Evolutionary conservation across 2,329 filamentous ascomycete genomes (phyloP).

Genomic region (Chaetothyriales sp.): DNA sequence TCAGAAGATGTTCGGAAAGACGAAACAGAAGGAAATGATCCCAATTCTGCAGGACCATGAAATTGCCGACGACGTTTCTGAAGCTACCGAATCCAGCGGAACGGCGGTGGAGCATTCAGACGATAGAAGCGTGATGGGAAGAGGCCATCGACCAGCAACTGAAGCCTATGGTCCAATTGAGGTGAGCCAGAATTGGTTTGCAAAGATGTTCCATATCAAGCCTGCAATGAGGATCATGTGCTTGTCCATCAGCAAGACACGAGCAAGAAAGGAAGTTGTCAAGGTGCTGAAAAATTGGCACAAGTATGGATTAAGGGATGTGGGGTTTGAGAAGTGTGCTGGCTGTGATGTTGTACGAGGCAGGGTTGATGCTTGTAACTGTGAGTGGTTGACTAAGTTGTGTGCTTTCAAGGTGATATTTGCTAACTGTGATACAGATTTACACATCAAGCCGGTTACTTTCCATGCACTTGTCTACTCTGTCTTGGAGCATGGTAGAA

Average conservation of each 20-base stretch:
- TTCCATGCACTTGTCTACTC: conserved; percentile 81
- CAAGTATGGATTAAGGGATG: conserved; percentile 62
- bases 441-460: conserved; percentile 72
- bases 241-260: conserved; percentile 55
- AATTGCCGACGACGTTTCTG: conserved; percentile 9
- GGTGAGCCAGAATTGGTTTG: conserved; percentile 70
- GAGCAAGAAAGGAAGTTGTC: conserved; percentile 61
- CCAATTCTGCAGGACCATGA: conserved; percentile 27
- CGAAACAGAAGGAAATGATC: conserved; percentile 18
- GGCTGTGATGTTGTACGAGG: conserved; percentile 57
- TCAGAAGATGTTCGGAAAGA: conserved; percentile 16
- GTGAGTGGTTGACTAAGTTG: conserved; percentile 38
- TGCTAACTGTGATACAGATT: conserved; percentile 35
- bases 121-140: conserved; percentile 1
- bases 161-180: conserved; percentile 37
- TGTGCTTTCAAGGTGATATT: conserved; percentile 1
- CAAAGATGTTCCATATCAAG: conserved; percentile 76
- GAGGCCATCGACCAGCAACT: conserved; percentile 7
- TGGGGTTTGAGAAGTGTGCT: conserved; percentile 62
- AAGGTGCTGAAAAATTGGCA: conserved; percentile 66
- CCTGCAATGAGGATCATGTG: conserved; percentile 63
- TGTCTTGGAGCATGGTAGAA: conserved; percentile 70
- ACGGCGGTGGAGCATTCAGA: neutral
- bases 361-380: conserved; percentile 59
- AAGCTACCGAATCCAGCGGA: conserved; percentile 6